Evolutionary conservation across 2,329 filamentous ascomycete species (phyloP).

Genomic region (Rasamsonia emersonii): DNA sequence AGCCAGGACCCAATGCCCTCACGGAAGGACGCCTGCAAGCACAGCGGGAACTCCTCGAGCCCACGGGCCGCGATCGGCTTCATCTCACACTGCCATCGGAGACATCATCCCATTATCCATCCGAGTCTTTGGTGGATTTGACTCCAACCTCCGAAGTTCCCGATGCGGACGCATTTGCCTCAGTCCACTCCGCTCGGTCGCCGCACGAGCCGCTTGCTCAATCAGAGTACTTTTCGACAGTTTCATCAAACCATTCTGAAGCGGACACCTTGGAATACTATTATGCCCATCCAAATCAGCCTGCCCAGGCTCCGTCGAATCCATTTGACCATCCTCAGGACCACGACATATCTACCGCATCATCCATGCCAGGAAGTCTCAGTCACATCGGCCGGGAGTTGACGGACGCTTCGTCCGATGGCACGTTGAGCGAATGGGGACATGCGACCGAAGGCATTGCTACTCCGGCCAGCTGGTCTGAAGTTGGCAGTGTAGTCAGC

Average conservation of each 20-base stretch:
- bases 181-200: constrained; percentile 9
- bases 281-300: constrained; percentile 23
- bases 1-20: constrained; percentile 9
- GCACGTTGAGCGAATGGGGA: constrained; percentile 31
- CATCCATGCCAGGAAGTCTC: constrained; percentile 29
- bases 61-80: constrained; percentile 15
- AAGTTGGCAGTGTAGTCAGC: constrained; percentile 37
- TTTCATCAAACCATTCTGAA: constrained; percentile 26
- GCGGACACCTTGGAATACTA: constrained; percentile 20
- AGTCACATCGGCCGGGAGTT: constrained; percentile 28
- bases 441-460: constrained; percentile 20
- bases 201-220: constrained; percentile 10
- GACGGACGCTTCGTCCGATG: constrained; percentile 26
- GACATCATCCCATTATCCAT: constrained; percentile 29
- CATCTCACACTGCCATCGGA: constrained; percentile 21
- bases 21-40: constrained; percentile 9
- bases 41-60: constrained; percentile 12
- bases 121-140: constrained; percentile 35
- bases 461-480: constrained; percentile 37
- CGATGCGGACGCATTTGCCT: constrained; percentile 16
- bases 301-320: constrained; percentile 14
- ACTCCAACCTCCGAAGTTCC: constrained; percentile 39
- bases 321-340: constrained; percentile 15
- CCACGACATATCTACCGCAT: constrained; percentile 23
- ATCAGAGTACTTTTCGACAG: constrained; percentile 18